Conservation (phyloP, 129 eudicot genomes). For the Kitagawia praeruptora region DNA sequence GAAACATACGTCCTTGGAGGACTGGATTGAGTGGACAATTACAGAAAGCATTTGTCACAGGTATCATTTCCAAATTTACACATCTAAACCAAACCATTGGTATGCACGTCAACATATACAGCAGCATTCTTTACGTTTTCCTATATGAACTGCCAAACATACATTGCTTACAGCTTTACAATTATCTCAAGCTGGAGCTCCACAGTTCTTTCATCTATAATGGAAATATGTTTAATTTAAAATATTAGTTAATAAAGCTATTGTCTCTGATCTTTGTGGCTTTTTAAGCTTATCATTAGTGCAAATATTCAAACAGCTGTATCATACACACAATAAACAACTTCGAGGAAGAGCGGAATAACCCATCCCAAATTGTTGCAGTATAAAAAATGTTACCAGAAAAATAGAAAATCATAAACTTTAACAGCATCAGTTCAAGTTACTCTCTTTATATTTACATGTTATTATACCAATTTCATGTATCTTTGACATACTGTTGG, state of each 20-base stretch:
- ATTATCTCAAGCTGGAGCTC: background rate
- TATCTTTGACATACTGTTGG: background rate
- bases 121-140: background rate
- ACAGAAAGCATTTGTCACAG: slow-evolving; percentile 86
- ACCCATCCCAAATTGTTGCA: no score
- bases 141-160: background rate
- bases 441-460: background rate
- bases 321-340: no score
- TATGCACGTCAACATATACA: background rate
- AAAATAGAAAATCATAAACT: no score
- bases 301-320: no score
- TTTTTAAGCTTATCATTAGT: no score
- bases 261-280: no score
- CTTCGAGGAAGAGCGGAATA: no score
- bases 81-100: background rate
- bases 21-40: slow-evolving; percentile 83
- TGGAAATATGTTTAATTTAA: no score
- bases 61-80: slow-evolving; percentile 19
- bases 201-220: background rate
- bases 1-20: slow-evolving; percentile 71
- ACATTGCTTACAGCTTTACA: background rate
- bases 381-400: no score
- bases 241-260: background rate
- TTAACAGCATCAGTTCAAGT: background rate
- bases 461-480: background rate